Evolutionary conservation across 257 asterid genomes (phyloP), one percentile per base, ranked within the genome.

Genomic region (Jaltomata sinuosa): DNA sequence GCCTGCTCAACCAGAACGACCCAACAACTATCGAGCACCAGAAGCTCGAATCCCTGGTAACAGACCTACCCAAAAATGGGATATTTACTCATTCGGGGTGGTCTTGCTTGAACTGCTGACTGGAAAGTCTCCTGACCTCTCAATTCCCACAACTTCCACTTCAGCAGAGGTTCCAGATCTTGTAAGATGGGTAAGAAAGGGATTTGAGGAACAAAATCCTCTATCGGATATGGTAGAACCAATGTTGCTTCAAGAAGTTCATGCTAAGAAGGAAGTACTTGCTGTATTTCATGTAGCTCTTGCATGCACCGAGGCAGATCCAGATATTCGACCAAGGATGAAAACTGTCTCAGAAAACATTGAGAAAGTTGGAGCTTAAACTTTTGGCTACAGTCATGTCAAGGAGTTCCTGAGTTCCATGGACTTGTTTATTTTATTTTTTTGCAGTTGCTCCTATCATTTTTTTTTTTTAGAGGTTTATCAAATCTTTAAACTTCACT

Each of bases 51-150:
- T 88, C 55, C 83, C 93, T 1, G 90, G 92, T 21, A 88, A 81
- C 55, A 87, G 94, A 27, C 98, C 99, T 3, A 93, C 98, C 53
- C 99, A 96, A 83, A 96, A 96, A 87, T 96, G 99, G 99, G 99
- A 96, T 36, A 94, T 93, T 42, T 94, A 93, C 87, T 96, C 99
- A 0, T 94, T 94, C 38, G 99, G 99, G 27, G 97, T 96, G 19
- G 92, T 96, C 36, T 62, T 96, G 59, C 95, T 96, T 2, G 99
- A 96, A 86, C 25, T 96, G 88, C 85, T 96, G 15, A 96, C 98
- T 0, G 99, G 99, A 18, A 96, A 96, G 83, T 89, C 98, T 15
- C 94, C 97, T 0, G 99, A 94, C 82, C 84, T 91, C n/a, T 90
- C 96, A 0, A 85, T 96, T 40, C 94, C 96, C 0, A 85, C 94